Evolutionary conservation across 352 stramenopile species (phyloP).

Genomic region (Pythium oligandrum): DNA sequence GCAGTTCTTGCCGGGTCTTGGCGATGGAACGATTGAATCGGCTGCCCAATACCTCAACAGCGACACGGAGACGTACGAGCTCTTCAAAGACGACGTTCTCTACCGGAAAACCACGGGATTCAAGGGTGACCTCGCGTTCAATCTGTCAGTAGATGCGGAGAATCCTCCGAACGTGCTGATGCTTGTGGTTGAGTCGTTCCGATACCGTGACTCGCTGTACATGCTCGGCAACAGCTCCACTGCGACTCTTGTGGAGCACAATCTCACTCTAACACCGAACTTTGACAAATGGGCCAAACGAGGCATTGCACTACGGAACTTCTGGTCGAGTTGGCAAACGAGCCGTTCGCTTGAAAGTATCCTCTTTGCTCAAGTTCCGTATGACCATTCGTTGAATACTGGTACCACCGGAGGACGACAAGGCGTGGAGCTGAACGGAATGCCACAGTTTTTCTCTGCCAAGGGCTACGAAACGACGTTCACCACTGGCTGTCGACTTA

Average conservation of each 20-base stretch:
- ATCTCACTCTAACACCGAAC: constrained; percentile 43
- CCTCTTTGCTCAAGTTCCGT: constrained; percentile 44
- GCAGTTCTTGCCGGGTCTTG: constrained; percentile 1
- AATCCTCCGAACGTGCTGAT: constrained; percentile 48
- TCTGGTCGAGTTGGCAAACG: constrained; percentile 59
- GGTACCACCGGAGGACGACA: constrained; percentile 29
- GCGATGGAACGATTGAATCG: constrained; percentile 2
- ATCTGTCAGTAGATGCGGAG: constrained; percentile 25
- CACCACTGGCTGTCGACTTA: constrained; percentile 32
- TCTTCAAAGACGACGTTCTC: constrained; percentile 33
- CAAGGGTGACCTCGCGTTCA: constrained; percentile 32
- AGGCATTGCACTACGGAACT: constrained; percentile 42
- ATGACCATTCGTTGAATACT: constrained; percentile 29
- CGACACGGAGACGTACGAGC: constrained; percentile 34
- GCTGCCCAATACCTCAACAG: constrained; percentile 25
- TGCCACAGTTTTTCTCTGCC: constrained; percentile 45
- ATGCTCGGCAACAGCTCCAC: constrained; percentile 29
- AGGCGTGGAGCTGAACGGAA: constrained; percentile 24
- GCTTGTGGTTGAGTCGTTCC: constrained; percentile 49
- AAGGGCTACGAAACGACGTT: constrained; percentile 51
- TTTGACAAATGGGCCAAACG: constrained; percentile 50
- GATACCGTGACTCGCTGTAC: constrained; percentile 47
- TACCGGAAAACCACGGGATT: constrained; percentile 38
- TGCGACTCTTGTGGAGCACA: constrained; percentile 17
- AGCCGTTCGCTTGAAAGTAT: constrained; percentile 56